These are phyloP conservation scores for Sclerotinia subarctica DNA, from an alignment of 2,329 filamentous ascomycete species.

Conservation along the genomic window DNA sequence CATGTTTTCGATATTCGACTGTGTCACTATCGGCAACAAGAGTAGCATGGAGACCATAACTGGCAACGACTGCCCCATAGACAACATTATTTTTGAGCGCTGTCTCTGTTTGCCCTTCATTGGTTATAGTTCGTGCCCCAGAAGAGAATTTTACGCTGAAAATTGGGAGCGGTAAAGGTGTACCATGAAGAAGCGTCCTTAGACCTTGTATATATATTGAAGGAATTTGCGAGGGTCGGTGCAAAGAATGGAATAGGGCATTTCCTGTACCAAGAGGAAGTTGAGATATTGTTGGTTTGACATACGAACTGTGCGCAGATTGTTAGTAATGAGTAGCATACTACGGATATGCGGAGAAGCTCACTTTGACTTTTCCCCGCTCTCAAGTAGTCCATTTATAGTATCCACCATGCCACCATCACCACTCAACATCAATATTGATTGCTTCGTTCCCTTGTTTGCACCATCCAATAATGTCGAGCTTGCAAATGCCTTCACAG, in stretches of 20 bases:
- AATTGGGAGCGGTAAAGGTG: slow-evolving; percentile 53
- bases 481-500: slow-evolving; percentile 61
- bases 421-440: slow-evolving; percentile 76
- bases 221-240: slow-evolving; percentile 47
- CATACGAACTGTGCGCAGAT: slow-evolving; percentile 26
- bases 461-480: slow-evolving; percentile 48
- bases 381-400: slow-evolving; percentile 60
- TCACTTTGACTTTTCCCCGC: slow-evolving; percentile 29
- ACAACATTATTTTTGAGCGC: slow-evolving; percentile 40
- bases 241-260: slow-evolving; percentile 60
- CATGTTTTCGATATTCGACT: slow-evolving; percentile 71
- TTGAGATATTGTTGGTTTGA: slow-evolving; percentile 48
- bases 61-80: slow-evolving; percentile 79
- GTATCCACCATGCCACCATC: slow-evolving; percentile 85
- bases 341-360: background rate
- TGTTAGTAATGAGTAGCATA: slow-evolving; percentile 27
- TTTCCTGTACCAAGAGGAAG: slow-evolving; percentile 65
- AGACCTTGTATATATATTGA: slow-evolving; percentile 45
- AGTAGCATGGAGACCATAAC: slow-evolving; percentile 85
- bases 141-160: slow-evolving; percentile 62
- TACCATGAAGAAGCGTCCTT: slow-evolving; percentile 58
- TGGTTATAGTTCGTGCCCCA: slow-evolving; percentile 47
- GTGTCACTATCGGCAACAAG: slow-evolving; percentile 92
- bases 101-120: slow-evolving; percentile 33
- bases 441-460: slow-evolving; percentile 48